These are phyloP conservation scores for Effrenium voratum DNA, from an alignment of 73 alveolate genomes.

Conservation along the genomic window DNA sequence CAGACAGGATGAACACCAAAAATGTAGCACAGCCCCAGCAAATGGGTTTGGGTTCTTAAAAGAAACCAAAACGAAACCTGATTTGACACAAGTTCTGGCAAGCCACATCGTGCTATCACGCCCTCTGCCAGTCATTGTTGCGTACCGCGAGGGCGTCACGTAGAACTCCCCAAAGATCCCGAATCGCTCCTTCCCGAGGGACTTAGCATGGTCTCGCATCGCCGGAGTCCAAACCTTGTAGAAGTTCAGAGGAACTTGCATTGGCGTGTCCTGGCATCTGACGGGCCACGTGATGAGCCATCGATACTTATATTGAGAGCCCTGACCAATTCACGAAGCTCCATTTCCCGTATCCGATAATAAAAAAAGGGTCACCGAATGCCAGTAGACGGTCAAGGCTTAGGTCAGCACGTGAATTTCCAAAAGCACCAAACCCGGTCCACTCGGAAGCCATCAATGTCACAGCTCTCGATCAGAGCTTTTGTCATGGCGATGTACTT, in stretches of 20 bases:
- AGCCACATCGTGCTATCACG: slow-evolving; percentile 50
- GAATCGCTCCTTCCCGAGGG: slow-evolving; percentile 80
- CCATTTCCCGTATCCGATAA: background rate
- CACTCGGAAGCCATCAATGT: slow-evolving; percentile 87
- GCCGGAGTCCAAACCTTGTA: slow-evolving; percentile 81
- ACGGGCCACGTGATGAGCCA: background rate
- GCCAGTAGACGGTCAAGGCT: background rate
- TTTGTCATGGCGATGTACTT: slow-evolving; percentile 89
- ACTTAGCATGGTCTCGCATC: slow-evolving; percentile 77
- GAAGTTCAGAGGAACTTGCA: slow-evolving; percentile 85
- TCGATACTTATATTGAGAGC: background rate
- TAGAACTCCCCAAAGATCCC: slow-evolving; percentile 78
- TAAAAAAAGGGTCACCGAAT: background rate
- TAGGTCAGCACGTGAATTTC: background rate
- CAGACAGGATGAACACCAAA: too few relatives aligned
- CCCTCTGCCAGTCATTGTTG: slow-evolving; percentile 88
- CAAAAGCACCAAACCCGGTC: background rate
- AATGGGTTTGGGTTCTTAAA: background rate
- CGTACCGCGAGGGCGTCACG: slow-evolving; percentile 79
- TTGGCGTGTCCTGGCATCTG: slow-evolving; percentile 44
- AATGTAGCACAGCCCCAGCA: background rate
- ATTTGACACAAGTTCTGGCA: background rate
- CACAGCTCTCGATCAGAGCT: slow-evolving; percentile 63
- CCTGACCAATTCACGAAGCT: background rate
- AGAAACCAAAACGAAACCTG: background rate